These are phyloP conservation scores for Zarea fungicola DNA, from an alignment of 2,329 filamentous ascomycete genomes.

Conservation along the genomic window DNA sequence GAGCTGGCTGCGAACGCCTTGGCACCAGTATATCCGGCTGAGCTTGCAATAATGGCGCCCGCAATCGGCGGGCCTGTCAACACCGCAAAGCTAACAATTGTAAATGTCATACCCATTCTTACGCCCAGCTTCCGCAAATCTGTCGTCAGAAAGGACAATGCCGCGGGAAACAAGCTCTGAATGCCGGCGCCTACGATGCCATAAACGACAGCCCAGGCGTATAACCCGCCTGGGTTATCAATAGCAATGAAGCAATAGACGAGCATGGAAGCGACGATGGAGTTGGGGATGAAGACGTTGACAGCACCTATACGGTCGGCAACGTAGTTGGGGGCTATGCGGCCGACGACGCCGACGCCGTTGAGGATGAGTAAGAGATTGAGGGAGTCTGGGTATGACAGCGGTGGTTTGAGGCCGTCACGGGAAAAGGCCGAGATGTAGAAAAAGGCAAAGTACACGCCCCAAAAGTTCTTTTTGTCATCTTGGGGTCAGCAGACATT, in stretches of 20 bases:
- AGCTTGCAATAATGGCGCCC: slow-evolving; percentile 41
- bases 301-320: slow-evolving; percentile 55
- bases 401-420: slow-evolving; percentile 30
- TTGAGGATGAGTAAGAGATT: slow-evolving; percentile 62
- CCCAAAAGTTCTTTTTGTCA: slow-evolving; percentile 41
- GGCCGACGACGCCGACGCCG: slow-evolving; percentile 53
- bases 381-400: slow-evolving; percentile 47
- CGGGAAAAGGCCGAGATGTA: slow-evolving; percentile 50
- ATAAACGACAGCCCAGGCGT: slow-evolving; percentile 57
- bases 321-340: slow-evolving; percentile 52
- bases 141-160: slow-evolving; percentile 48
- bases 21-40: slow-evolving; percentile 40
- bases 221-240: slow-evolving; percentile 42
- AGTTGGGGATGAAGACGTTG: slow-evolving; percentile 52
- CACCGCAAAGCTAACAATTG: slow-evolving; percentile 48
- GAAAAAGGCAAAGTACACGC: slow-evolving; percentile 54
- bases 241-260: slow-evolving; percentile 58
- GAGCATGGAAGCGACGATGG: slow-evolving; percentile 35
- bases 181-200: slow-evolving; percentile 57
- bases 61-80: slow-evolving; percentile 48
- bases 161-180: slow-evolving; percentile 59
- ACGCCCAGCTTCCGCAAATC: slow-evolving; percentile 48
- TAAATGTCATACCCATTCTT: slow-evolving; percentile 55
- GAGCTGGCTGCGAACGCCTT: slow-evolving; percentile 42
- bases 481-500: too few species aligned